Evolutionary conservation across 2,329 filamentous ascomycete genomes (phyloP).

Genomic region (Neonectria magnoliae): DNA sequence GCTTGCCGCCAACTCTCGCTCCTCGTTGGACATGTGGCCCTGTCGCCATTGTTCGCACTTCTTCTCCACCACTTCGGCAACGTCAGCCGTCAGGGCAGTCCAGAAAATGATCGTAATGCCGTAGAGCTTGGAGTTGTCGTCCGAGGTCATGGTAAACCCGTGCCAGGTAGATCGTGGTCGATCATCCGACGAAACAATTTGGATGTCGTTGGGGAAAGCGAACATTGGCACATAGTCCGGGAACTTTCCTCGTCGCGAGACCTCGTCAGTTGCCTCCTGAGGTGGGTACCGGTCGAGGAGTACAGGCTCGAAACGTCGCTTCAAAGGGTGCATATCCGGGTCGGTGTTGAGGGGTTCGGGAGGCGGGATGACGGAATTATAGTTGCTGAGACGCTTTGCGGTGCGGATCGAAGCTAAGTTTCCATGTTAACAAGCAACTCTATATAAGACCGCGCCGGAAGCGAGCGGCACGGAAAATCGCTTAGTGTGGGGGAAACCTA

Average conservation of each 20-base stretch:
- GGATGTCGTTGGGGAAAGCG: constrained; percentile 97
- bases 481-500: constrained; percentile 41
- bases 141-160: constrained; percentile 96
- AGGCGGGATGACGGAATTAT: constrained; percentile 95
- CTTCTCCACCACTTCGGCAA: constrained; percentile 84
- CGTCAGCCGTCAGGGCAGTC: constrained; percentile 83
- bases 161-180: constrained; percentile 97
- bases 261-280: constrained; percentile 81
- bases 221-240: constrained; percentile 99
- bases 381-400: constrained; percentile 90
- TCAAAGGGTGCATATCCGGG: constrained; percentile 94
- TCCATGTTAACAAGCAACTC: constrained; percentile 42
- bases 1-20: constrained; percentile 91
- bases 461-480: constrained; percentile 2
- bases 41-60: constrained; percentile 88
- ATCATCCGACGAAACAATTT: constrained; percentile 94
- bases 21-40: constrained; percentile 87
- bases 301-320: constrained; percentile 95
- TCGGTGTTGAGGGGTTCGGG: constrained; percentile 91
- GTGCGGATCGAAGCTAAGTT: constrained; percentile 72
- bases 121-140: constrained; percentile 90
- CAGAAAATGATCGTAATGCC: constrained; percentile 92
- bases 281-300: constrained; percentile 93
- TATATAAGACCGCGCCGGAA: background rate
- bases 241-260: constrained; percentile 83